Base-by-base conservation (phyloP, 179 eudicot genomes). In the Beta corolliflora region DNA sequence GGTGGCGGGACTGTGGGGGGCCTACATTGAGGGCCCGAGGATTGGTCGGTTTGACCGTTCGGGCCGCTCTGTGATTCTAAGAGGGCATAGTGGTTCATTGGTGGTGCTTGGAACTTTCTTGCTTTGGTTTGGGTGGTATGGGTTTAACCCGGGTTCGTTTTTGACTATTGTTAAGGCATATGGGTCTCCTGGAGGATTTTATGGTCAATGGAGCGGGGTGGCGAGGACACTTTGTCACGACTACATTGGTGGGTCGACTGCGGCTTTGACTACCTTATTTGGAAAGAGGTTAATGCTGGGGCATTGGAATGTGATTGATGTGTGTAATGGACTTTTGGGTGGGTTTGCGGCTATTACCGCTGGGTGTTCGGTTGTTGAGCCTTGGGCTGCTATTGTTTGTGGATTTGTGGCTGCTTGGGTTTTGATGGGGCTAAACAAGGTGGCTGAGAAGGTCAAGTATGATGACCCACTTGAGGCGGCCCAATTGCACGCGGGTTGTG, bases 391-490 rank as follows among this genome's bases (percentile, higher is more conserved):
- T 0, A 86, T 89, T 7, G 68, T 87, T 0, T 89, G 91, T 65
- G 89, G 89, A 31, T 89, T 89, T 53, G 89, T 87, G 29, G 91
- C 91, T 2, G 80, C 91, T 12, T 87, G 86, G 87, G 91, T 89
- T 12, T 48, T 89, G 1, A 89, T 79, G 15, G 91, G 91, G 75
- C 67, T 82, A 4, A 89, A 89, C 78, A 83, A 79, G 55, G 12
- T 89, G 41, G 91, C 91, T 16, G 88, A 85, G 50, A 73, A 68
- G 73, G 59, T 58, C 54, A 82, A 78, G 64, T 89, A 83, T 48
- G 91, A 89, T 31, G 91, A 89, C 78, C 91, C 91, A 16, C 81
- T 89, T 16, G 91, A 89, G 83, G 91, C 91, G 61, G 91, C 91
- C 50, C 91, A 87, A 66, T 67, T 89, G 8, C 91, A 89, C 29